phyloP scores from a whole-genome alignment of 805 yeast genomes.

The Yamadazyma phyllophila region DNA sequence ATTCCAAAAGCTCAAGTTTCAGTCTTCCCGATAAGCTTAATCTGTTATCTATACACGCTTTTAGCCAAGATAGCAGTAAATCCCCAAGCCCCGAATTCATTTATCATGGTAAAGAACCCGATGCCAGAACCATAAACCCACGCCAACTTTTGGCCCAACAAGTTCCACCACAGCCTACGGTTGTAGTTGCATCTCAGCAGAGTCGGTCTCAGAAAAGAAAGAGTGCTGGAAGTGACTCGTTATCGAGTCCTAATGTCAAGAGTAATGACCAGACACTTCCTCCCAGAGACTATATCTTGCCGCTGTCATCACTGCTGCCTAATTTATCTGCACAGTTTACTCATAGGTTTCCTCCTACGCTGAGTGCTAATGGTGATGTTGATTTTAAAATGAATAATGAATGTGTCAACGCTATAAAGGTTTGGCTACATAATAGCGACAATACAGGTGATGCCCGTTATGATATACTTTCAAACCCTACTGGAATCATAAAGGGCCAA shows the following conservation, averaged over 20 bases:
- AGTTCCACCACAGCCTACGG: not conserved
- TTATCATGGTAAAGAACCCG: conserved; percentile 9
- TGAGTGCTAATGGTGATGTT: conserved; percentile 4
- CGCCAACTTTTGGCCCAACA: conserved; percentile 16
- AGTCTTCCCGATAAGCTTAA: conserved; percentile 16
- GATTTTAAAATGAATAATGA: conserved; percentile 38
- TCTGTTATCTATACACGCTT: conserved; percentile 9
- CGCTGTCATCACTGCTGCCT: conserved; percentile 19
- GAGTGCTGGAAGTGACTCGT: not conserved
- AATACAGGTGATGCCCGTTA: conserved; percentile 15
- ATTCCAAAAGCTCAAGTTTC: conserved; percentile 10
- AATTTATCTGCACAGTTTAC: conserved; percentile 15
- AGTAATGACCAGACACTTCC: not conserved
- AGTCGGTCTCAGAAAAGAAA: conserved; percentile 1
- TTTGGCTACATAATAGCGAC: conserved; percentile 29
- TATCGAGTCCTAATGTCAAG: not conserved
- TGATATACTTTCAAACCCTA: conserved; percentile 25
- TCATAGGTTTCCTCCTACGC: not conserved
- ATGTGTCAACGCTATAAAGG: conserved; percentile 37
- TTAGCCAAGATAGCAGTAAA: conserved; percentile 11
- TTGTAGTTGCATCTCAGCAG: conserved; percentile 2
- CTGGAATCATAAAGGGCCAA: conserved; percentile 25
- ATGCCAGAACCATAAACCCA: conserved; percentile 33
- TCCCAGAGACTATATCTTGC: conserved; percentile 12
- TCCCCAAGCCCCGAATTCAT: conserved; percentile 17